Evolutionary conservation across 2,329 filamentous ascomycete genomes (phyloP), one percentile per base, ranked within the genome.

Genomic region (Chrysoporthe austroafricana): DNA sequence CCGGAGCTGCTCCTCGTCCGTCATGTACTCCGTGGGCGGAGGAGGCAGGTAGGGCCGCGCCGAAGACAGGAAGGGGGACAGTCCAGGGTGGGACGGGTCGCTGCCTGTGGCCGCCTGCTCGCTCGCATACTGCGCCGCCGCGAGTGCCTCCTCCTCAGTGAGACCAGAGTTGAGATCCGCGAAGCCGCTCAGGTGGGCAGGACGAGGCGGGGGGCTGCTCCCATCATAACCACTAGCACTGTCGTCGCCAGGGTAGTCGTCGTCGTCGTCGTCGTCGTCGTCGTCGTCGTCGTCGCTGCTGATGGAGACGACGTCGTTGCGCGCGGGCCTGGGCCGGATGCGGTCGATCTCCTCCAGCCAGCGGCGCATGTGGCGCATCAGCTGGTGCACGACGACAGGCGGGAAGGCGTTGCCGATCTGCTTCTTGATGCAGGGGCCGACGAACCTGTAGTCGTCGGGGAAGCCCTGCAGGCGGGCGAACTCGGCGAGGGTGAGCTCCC

Each of bases 371-470:
- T 86, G 83, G n/a, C 75, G 73, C 69, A 84, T 87, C 0, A 88
- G 73, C 0, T 82, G 77, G 36, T 78, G 77, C 2, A 87, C 87
- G 0, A 85, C 83, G 39, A 79, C 79, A 0, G 91, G 87, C 0
- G 93, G 91, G 18, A 95, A 93, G 0, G 92, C 92, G 73, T 96
- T 95, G 0, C 92, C 92, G 70, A 95, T 91, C 75, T 94, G 91
- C 70, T 82, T 85, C 71, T 85, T 85, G 18, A 86, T 78, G 16
- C 77, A 75, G 0, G 76, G 80, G 0, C 78, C 78, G 0, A 78
- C 69, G 73, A 95, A 94, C 0, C 76, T 75, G 74, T 92, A 90
- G 2, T 79, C 74, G 0, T 78, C 69, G 0, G 91, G 90, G 63
- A 96, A 96, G 0, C 89, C 89, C 71, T 93, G 90, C 0, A 96